These are phyloP conservation scores for Venustampulla echinocandica DNA, from an alignment of 495 filamentous ascomycete genomes.

Conservation along the genomic window DNA sequence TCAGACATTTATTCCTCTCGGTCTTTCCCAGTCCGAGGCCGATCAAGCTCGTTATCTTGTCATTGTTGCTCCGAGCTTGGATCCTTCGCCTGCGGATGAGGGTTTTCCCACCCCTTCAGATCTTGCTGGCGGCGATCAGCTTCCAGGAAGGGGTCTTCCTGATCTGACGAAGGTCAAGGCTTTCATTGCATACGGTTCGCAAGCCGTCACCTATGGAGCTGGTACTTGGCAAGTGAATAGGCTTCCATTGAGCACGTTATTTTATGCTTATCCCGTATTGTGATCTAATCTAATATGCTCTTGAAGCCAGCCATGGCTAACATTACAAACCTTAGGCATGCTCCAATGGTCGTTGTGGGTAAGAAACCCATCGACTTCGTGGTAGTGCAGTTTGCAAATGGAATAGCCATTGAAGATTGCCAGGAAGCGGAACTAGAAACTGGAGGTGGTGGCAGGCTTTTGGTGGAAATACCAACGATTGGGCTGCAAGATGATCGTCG, in stretches of 20 bases:
- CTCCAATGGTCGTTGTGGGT: conserved; percentile 89
- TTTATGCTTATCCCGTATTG: too few relatives aligned
- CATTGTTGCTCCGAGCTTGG: conserved; percentile 72
- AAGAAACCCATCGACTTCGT: conserved; percentile 64
- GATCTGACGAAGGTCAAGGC: conserved; percentile 63
- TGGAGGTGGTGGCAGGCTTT: not conserved
- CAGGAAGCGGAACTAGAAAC: conserved; percentile 55
- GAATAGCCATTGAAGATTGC: conserved; percentile 76
- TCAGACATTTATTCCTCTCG: conserved; percentile 84
- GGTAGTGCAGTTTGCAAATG: conserved; percentile 82
- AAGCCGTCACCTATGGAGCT: conserved; percentile 84
- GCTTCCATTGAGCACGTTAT: not conserved
- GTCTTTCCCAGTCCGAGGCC: conserved; percentile 32
- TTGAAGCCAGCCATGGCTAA: not conserved
- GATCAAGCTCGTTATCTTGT: conserved; percentile 59
- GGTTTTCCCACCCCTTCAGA: conserved; percentile 26
- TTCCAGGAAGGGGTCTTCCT: conserved; percentile 56
- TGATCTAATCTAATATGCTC: too few relatives aligned
- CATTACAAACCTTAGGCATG: conserved; percentile 41
- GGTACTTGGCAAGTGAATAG: conserved; percentile 63
- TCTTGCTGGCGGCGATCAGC: conserved; percentile 1
- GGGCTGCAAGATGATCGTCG: not conserved
- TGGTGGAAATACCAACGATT: conserved; percentile 8
- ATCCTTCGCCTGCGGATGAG: conserved; percentile 28
- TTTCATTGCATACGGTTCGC: conserved; percentile 68